phyloP scores from a whole-genome alignment of 1,139 yeast genomes.

The Ashbya aceris region DNA sequence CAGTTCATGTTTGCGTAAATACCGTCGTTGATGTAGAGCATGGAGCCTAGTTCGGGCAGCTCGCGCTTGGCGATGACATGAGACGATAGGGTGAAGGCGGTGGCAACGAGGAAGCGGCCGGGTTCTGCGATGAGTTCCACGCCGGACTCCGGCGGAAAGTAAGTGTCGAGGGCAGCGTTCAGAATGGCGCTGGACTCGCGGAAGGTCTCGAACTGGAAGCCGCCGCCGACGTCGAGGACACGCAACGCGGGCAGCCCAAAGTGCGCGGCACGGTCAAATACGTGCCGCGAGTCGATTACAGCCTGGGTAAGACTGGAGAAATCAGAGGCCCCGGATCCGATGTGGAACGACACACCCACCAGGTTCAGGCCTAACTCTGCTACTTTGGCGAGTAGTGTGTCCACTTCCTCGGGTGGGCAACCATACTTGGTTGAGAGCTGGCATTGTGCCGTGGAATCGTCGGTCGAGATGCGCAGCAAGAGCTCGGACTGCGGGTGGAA shows the following conservation, averaged over 20 bases:
- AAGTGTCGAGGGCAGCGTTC: conserved; percentile 43
- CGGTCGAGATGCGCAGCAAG: conserved; percentile 77
- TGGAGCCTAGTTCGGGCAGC: conserved; percentile 27
- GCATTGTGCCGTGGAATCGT: conserved; percentile 83
- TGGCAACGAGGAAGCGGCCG: conserved; percentile 82
- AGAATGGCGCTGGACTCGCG: conserved; percentile 52
- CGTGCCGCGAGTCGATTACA: conserved; percentile 54
- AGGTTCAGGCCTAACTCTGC: conserved; percentile 51
- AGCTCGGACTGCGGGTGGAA: conserved; percentile 63
- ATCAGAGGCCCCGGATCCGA: conserved; percentile 89
- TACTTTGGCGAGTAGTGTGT: conserved; percentile 52
- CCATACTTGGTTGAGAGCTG: conserved; percentile 87
- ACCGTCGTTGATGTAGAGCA: conserved; percentile 86
- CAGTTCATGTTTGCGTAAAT: conserved; percentile 94
- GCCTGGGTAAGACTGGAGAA: conserved; percentile 62
- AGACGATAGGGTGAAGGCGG: conserved; percentile 78
- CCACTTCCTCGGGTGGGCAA: conserved; percentile 52
- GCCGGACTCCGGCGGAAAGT: conserved; percentile 42
- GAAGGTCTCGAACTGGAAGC: conserved; percentile 67
- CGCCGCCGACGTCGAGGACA: conserved; percentile 87
- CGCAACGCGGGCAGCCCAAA: conserved; percentile 22
- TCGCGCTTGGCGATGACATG: conserved; percentile 75
- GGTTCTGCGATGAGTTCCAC: conserved; percentile 82
- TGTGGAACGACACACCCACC: conserved; percentile 88
- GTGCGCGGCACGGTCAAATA: conserved; percentile 54